Evolutionary conservation across 1,284 basidiomycete species (phyloP), one percentile per base, ranked within the genome.

Genomic region (Trichosporon sp.): DNA sequence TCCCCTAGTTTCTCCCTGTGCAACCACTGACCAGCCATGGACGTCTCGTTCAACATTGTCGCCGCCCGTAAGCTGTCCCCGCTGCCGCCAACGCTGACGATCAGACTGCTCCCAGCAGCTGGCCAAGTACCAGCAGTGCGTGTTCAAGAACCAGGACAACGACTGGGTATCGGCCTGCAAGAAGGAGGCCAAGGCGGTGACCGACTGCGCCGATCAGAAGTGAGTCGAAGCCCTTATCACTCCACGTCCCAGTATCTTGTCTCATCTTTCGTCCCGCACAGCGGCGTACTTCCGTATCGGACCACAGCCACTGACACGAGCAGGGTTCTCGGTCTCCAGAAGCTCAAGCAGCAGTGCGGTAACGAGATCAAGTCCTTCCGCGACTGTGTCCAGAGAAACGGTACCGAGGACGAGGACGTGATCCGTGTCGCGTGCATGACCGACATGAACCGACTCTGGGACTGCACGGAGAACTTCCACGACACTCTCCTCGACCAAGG

Each of bases 101-200:
- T 26, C 70, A 84, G 82, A 83, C 77, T 84, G 82, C 69, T 78
- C 79, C 35, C 72, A 78, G 11, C 81, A 83, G 71, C 80, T 84
- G 79, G 81, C 81, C 7, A 74, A 75, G 68, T 84, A 84, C 72
- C 82, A 84, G 70, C 74, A 84, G 81, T 84, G 82, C 59, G 81
- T 84, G 0, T 51, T 78, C 59, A 73, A 74, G 66, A 82, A 84
- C 69, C 79, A 81, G 72, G 70, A 74, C 21, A 77, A 76, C 12
- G 81, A 82, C 74, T 84, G 82, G 82, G 71, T 75, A 7, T 74
- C 51, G 10, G 80, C 81, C 67, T 84, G 82, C 72, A 72, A 77
- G 31, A 74, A 77, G 6, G 73, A 82, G 69, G 79, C 78, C 1
- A 69, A 75, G 46, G 81, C 79, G 1, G 72, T 84, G 10, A 76